phyloP scores from a whole-genome alignment of 1,284 basidiomycete genomes.

The Athelia sp. region DNA sequence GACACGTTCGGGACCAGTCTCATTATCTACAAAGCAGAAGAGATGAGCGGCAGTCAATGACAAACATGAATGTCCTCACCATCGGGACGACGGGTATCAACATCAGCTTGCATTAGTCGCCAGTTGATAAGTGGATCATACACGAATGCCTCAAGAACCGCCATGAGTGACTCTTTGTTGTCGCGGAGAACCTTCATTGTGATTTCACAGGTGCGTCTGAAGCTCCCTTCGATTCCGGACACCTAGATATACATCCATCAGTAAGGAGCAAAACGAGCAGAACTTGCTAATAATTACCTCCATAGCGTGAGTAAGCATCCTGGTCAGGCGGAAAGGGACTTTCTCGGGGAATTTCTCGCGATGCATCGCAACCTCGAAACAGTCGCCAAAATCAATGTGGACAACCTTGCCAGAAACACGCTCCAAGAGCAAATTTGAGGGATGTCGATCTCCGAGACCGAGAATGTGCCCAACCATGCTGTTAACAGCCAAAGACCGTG shows the following conservation, averaged over 20 bases:
- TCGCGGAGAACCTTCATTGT: slow-evolving; percentile 95
- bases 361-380: slow-evolving; percentile 92
- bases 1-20: slow-evolving; percentile 46
- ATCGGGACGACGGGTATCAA: slow-evolving; percentile 55
- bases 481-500: slow-evolving; percentile 91
- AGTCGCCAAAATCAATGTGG: slow-evolving; percentile 96
- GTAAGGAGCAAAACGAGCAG: no score
- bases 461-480: slow-evolving; percentile 98
- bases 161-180: slow-evolving; percentile 98
- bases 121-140: slow-evolving; percentile 90
- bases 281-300: slow-evolving; percentile 70
- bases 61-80: slow-evolving; percentile 31
- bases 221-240: slow-evolving; percentile 96
- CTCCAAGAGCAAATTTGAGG: slow-evolving; percentile 92
- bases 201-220: slow-evolving; percentile 93
- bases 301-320: slow-evolving; percentile 99
- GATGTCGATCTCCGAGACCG: slow-evolving; percentile 97
- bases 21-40: slow-evolving; percentile 24
- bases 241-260: slow-evolving; percentile 46
- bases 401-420: slow-evolving; percentile 93
- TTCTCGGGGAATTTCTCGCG: slow-evolving; percentile 99
- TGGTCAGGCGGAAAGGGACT: slow-evolving; percentile 95
- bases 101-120: slow-evolving; percentile 77
- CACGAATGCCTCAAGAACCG: slow-evolving; percentile 93
- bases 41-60: background rate